phyloP scores from a whole-genome alignment of 2,329 filamentous ascomycete genomes.

The Scortechinia acanthostroma region DNA sequence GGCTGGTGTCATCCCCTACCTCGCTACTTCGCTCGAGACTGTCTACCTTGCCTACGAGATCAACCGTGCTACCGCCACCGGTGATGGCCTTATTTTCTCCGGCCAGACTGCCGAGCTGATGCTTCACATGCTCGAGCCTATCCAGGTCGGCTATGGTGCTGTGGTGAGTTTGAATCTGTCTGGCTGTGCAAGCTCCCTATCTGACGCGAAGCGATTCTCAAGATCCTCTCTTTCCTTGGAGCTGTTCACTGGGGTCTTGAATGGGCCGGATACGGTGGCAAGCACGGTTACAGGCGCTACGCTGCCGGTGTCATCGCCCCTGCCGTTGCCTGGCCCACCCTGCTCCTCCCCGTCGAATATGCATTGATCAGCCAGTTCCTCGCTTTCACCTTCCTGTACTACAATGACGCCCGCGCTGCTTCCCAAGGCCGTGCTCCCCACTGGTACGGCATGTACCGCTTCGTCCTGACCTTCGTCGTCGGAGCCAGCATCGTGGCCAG shows the following conservation, averaged over 20 bases:
- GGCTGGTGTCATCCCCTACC: conserved; percentile 77
- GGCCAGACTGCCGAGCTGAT: conserved; percentile 65
- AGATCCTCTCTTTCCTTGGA: conserved; percentile 84
- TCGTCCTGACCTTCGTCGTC: conserved; percentile 84
- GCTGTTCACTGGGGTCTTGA: conserved; percentile 87
- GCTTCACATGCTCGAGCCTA: conserved; percentile 71
- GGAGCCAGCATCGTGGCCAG: conserved; percentile 75
- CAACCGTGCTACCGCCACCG: conserved; percentile 53
- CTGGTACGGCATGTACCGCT: conserved; percentile 87
- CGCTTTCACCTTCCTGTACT: conserved; percentile 80
- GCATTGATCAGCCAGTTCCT: conserved; percentile 80
- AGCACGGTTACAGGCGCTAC: conserved; percentile 73
- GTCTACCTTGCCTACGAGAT: conserved; percentile 78
- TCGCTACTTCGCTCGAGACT: conserved; percentile 76
- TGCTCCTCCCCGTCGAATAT: conserved; percentile 76
- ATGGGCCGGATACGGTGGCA: conserved; percentile 47
- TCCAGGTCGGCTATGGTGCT: conserved; percentile 87
- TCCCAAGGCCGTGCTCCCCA: conserved; percentile 70
- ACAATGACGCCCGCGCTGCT: conserved; percentile 70
- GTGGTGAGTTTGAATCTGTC: too few relatives aligned
- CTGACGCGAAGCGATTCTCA: too few relatives aligned
- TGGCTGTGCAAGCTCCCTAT: too few relatives aligned
- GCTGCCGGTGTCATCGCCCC: conserved; percentile 75
- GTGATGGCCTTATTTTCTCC: conserved; percentile 59
- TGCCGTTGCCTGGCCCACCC: conserved; percentile 80